Percentiles rank a stretch among this genome's conserved stretches.
Conservation (phyloP, 1,139 yeast species). For the Magnusiomyces sp. region DNA sequence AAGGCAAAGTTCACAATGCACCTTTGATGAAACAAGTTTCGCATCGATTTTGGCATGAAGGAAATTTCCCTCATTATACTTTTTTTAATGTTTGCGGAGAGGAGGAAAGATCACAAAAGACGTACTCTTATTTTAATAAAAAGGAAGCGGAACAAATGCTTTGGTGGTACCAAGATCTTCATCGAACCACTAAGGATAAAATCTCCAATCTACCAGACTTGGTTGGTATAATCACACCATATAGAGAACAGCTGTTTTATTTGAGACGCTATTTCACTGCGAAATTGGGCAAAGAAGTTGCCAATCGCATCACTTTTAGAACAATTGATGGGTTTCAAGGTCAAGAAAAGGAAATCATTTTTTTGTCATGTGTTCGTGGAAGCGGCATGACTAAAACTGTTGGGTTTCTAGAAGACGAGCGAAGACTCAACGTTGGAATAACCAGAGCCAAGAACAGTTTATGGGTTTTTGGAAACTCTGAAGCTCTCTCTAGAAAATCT, state of each 20-base stretch:
- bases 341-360: constrained; percentile 89
- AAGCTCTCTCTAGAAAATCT: constrained; percentile 8
- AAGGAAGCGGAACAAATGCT: constrained; percentile 10
- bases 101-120: constrained; percentile 41
- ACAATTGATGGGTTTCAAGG: constrained; percentile 99
- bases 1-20: constrained; percentile 33
- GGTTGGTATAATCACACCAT: constrained; percentile 90
- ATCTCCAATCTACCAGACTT: constrained; percentile 48
- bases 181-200: constrained; percentile 17
- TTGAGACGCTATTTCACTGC: constrained; percentile 49
- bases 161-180: constrained; percentile 41
- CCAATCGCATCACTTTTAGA: constrained; percentile 71
- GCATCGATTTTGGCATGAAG: too few relatives aligned
- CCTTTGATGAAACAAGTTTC: too few relatives aligned
- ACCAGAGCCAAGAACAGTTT: constrained; percentile 89
- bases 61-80: too few relatives aligned
- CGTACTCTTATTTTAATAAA: constrained; percentile 12
- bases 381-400: constrained; percentile 38
- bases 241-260: constrained; percentile 71
- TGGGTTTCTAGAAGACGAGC: constrained; percentile 79
- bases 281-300: constrained; percentile 54
- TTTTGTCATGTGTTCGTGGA: constrained; percentile 85
- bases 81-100: constrained; percentile 64
- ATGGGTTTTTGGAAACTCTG: constrained; percentile 76
- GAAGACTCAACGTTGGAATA: constrained; percentile 93